A percentile compares a stretch with the other conserved stretches of the same genome.
phyloP scores from a whole-genome alignment of 2,329 filamentous ascomycete genomes.

The Graphilbum ipis-grandicollis region DNA sequence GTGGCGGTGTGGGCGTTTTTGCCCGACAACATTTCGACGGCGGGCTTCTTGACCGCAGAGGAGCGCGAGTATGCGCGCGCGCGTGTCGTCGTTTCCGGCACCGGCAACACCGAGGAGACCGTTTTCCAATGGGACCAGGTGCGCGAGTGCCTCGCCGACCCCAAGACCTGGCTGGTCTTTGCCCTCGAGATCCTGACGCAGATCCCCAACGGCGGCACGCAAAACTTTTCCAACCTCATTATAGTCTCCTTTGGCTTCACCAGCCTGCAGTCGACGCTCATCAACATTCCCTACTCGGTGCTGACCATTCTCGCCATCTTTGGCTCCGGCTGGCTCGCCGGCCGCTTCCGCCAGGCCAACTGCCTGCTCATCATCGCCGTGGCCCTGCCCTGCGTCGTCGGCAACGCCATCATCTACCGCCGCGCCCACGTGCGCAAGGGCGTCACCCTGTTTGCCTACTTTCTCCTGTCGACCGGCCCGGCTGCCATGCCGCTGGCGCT shows the following conservation, averaged over 20 bases:
- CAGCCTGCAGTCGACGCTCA: constrained; percentile 32
- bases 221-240: constrained; percentile 40
- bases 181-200: constrained; percentile 32
- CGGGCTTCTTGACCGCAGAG: constrained; percentile 36
- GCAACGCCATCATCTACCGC: constrained; percentile 34
- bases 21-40: constrained; percentile 34
- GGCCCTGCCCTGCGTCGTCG: constrained; percentile 31
- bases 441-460: constrained; percentile 38
- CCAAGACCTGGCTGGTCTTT: constrained; percentile 43
- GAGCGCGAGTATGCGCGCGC: constrained; percentile 31
- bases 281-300: constrained; percentile 41
- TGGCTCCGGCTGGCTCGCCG: constrained; percentile 31
- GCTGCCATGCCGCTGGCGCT: constrained; percentile 35
- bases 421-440: constrained; percentile 21
- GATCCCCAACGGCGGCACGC: constrained; percentile 45
- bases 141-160: constrained; percentile 34
- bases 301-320: constrained; percentile 29
- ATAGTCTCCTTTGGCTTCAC: constrained; percentile 38
- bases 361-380: constrained; percentile 32
- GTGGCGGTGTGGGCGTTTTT: constrained; percentile 29
- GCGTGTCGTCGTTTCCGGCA: constrained; percentile 30
- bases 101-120: constrained; percentile 29
- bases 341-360: constrained; percentile 30
- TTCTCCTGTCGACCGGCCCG: constrained; percentile 34
- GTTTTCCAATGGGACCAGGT: constrained; percentile 33